Percentiles rank a stretch among this genome's conserved stretches.
These are phyloP conservation scores for Aspergillus sp. DNA, from an alignment of 2,329 filamentous ascomycete genomes.

Conservation along the genomic window DNA sequence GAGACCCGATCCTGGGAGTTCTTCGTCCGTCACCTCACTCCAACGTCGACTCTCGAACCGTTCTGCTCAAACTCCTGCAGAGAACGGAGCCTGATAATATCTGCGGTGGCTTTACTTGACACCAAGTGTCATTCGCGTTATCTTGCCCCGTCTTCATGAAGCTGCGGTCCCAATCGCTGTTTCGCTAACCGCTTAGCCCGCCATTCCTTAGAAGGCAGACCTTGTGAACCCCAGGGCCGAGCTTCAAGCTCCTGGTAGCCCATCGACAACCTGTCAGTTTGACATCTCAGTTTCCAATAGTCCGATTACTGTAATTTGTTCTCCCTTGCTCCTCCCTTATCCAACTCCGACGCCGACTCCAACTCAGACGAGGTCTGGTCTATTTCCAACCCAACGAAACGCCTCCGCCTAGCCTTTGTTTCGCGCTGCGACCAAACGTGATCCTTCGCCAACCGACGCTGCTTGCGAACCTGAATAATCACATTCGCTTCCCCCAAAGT, in stretches of 20 bases:
- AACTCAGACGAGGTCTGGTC: constrained; percentile 7
- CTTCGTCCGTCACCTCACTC: background rate
- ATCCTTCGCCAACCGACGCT: background rate
- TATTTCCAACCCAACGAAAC: constrained; percentile 16
- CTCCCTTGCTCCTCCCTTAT: constrained; percentile 8
- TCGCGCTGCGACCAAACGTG: constrained; percentile 10
- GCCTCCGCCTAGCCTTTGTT: constrained; percentile 9
- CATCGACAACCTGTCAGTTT: constrained; percentile 17
- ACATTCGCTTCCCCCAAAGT: background rate
- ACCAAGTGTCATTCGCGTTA: background rate
- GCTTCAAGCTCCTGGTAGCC: constrained; percentile 1
- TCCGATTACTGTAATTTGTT: background rate
- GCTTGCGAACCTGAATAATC: background rate
- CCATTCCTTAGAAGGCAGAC: constrained; percentile 5
- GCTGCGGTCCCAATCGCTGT: constrained; percentile 19
- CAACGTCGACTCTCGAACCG: background rate
- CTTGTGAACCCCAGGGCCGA: constrained; percentile 5
- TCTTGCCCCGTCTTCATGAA: background rate
- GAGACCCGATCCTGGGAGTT: background rate
- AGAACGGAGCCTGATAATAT: background rate
- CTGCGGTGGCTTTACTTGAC: background rate
- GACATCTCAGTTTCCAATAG: constrained; percentile 13
- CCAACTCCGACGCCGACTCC: background rate
- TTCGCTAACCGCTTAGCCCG: constrained; percentile 14
- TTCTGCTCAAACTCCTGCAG: background rate